A percentile compares a stretch with the other conserved stretches of the same genome.
phyloP scores from a whole-genome alignment of 1,284 basidiomycete species.

The Taiwanofungus camphoratus region DNA sequence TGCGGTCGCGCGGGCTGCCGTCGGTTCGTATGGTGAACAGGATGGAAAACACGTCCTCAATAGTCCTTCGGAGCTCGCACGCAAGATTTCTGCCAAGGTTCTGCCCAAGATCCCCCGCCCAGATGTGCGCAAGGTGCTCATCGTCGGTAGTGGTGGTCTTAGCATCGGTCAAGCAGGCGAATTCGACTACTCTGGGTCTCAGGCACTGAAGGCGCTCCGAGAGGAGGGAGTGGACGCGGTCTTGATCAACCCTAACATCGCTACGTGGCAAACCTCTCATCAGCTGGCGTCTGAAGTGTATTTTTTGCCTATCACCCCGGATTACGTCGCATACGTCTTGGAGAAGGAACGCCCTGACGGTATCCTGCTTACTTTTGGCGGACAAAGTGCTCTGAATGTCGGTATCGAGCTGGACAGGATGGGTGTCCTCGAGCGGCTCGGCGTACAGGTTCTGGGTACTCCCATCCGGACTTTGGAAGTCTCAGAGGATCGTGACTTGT shows the following conservation, averaged over 20 bases:
- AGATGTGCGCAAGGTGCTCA: conserved; percentile 92
- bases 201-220: conserved; percentile 96
- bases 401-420: conserved; percentile 97
- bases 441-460: conserved; percentile 93
- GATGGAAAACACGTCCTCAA: conserved; percentile 78
- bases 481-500: conserved; percentile 95
- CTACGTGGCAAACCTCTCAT: conserved; percentile 96
- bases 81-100: conserved; percentile 87
- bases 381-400: conserved; percentile 96
- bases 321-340: conserved; percentile 97
- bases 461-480: conserved; percentile 94
- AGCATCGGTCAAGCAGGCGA: conserved; percentile 99
- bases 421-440: conserved; percentile 94
- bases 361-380: conserved; percentile 96
- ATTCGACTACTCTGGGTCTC: conserved; percentile 99
- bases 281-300: conserved; percentile 96
- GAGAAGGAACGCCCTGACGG: conserved; percentile 99
- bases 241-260: conserved; percentile 97
- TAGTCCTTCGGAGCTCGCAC: conserved; percentile 88
- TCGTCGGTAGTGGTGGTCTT: conserved; percentile 95
- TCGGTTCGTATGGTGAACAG: conserved; percentile 28
- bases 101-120: conserved; percentile 82
- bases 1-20: conserved; percentile 27
- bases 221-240: conserved; percentile 96
- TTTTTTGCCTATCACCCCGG: conserved; percentile 94